Base-by-base conservation (phyloP, 768 basidiomycete species). In the Sarcodon aspratus region DNA sequence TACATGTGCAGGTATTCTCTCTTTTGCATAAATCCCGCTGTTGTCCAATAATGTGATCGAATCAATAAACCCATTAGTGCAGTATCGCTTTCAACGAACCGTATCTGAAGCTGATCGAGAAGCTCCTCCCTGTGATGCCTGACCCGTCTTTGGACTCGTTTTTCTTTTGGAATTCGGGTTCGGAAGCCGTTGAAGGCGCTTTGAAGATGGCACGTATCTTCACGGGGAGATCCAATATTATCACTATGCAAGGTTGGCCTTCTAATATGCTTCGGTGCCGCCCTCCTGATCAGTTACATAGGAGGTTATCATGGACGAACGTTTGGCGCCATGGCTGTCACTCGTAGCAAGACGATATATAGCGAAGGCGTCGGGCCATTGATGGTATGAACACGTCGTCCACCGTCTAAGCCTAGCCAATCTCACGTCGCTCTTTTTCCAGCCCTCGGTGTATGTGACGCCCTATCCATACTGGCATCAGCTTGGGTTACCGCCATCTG, bases 101-200 rank as follows among this genome's bases (percentile, higher is more conserved):
- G 0, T 92, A 95, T 65, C 74, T 96, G 15, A 73, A 80, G 45
- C 85, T 97, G 57, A 85, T 97, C 59, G 78, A 95, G 63, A 76
- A 76, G 48, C 74, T 97, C 7, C 67, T 95, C 10, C 88, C 92
- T 0, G 67, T 85, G 50, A 93, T 98, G 92, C 94, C 94, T 2
- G 69, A 94, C 66, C 74, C 81, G 0, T 93, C 91, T 1, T 74
- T 98, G 33, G 86, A 95, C 63, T 89, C 89, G 21, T 97, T 97
- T 75, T 96, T 93, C 76, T 90, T 96, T 67, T 90, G 87, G 86
- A 97, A 90, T 69, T 94, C 92, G 2, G 95, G 95, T 2, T 83
- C 90, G 0, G 95, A 98, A 64, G 95, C 93, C 1, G 75, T 92
- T 40, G 94, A 96, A 66, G 89, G 81, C 0, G 75, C 91, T 3